Conservation (phyloP, 495 filamentous ascomycete species). For the Neurospora sp. region DNA sequence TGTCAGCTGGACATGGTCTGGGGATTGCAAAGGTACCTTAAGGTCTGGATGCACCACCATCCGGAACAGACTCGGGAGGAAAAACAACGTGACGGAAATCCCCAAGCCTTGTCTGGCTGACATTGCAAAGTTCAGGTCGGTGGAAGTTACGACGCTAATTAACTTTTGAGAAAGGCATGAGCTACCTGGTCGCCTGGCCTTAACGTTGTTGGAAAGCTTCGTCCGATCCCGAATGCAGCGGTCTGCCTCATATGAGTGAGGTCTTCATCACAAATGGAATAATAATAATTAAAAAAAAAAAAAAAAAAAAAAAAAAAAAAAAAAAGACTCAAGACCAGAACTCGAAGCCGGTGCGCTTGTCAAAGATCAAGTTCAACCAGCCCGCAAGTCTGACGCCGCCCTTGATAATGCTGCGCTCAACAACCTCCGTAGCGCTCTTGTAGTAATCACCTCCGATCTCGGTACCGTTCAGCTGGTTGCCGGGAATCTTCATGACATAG, state of each 20-base stretch:
- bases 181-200: background rate
- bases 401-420: constrained; percentile 57
- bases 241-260: background rate
- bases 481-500: constrained; percentile 40
- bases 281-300: background rate
- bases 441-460: constrained; percentile 45
- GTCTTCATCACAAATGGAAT: background rate
- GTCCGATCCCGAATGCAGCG: background rate
- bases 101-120: background rate
- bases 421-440: constrained; percentile 36
- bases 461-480: constrained; percentile 35
- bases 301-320: background rate
- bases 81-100: background rate
- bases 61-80: background rate
- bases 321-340: background rate
- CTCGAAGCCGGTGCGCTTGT: background rate
- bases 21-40: too few relatives aligned
- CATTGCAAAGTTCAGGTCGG: background rate
- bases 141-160: background rate
- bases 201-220: background rate
- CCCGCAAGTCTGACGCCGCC: constrained; percentile 38
- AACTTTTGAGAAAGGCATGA: background rate
- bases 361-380: constrained; percentile 23
- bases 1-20: background rate
- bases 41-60: background rate